phyloP scores from a whole-genome alignment of 2,329 filamentous ascomycete species.

The Fusarium falciforme region DNA sequence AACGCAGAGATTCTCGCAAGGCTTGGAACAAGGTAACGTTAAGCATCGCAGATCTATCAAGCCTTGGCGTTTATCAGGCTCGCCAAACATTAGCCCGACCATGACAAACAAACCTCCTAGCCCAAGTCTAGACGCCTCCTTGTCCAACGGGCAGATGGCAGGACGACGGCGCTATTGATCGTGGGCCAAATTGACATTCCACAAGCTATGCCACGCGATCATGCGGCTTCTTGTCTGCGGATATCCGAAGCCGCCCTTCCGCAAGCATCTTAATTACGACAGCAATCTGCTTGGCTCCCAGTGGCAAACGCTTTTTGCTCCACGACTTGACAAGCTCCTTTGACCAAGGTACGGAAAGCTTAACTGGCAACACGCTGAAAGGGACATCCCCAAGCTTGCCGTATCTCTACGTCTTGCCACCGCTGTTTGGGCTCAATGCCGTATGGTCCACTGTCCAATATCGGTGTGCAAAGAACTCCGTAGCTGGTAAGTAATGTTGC shows the following conservation, averaged over 20 bases:
- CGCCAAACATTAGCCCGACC: not conserved
- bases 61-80: not conserved
- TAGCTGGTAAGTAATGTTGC: not conserved
- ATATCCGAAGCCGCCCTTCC: slow-evolving; percentile 1
- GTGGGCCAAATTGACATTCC: slow-evolving; percentile 13
- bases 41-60: not conserved
- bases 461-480: not conserved
- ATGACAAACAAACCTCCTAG: not conserved
- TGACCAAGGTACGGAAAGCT: not conserved
- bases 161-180: not conserved
- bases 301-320: not conserved
- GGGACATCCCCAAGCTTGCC: too few species aligned
- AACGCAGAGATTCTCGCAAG: not conserved
- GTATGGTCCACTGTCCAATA: not conserved
- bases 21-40: not conserved
- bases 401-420: not conserved
- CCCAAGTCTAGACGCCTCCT: slow-evolving; percentile 2
- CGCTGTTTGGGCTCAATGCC: not conserved
- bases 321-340: not conserved
- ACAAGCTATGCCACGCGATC: slow-evolving; percentile 13
- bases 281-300: not conserved
- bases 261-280: slow-evolving; percentile 20
- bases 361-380: not conserved
- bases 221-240: not conserved
- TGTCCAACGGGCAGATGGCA: slow-evolving; percentile 4